A percentile compares a stretch with the other conserved stretches of the same genome.
These are phyloP conservation scores for Boletus reticuloceps DNA, from an alignment of 768 basidiomycete species.

Conservation along the genomic window DNA sequence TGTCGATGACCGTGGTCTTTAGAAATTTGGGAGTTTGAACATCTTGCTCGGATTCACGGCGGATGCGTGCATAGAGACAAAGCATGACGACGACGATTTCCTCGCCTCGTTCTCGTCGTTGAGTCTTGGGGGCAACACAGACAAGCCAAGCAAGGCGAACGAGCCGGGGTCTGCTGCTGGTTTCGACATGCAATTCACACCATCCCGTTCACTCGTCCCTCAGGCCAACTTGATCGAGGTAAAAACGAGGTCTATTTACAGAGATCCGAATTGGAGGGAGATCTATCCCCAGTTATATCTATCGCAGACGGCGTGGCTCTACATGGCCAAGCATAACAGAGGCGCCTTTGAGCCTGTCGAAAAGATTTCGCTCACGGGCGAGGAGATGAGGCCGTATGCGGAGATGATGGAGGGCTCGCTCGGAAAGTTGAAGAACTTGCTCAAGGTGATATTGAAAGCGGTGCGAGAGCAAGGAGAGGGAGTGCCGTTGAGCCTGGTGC, in stretches of 20 bases:
- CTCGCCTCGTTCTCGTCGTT: conserved; percentile 25
- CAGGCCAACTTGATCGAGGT: conserved; percentile 38
- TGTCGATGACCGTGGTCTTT: not conserved
- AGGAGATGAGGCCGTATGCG: conserved; percentile 23
- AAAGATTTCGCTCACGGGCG: conserved; percentile 41
- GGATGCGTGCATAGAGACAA: conserved; percentile 37
- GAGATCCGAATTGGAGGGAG: conserved; percentile 53
- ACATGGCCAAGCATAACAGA: conserved; percentile 53
- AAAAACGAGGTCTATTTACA: conserved; percentile 28
- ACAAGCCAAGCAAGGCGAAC: not conserved
- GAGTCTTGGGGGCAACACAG: conserved; percentile 10
- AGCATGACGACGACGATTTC: conserved; percentile 22
- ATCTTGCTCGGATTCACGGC: conserved; percentile 60
- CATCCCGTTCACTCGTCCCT: conserved; percentile 30
- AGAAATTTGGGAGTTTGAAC: conserved; percentile 59
- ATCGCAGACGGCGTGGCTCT: conserved; percentile 62
- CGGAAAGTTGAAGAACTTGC: conserved; percentile 26
- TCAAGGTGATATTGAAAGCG: conserved; percentile 42
- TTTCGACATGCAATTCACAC: conserved; percentile 22
- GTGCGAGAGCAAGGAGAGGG: conserved; percentile 52
- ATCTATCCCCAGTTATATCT: conserved; percentile 65
- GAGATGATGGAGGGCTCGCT: conserved; percentile 20
- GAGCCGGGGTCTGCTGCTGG: not conserved
- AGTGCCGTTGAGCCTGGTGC: conserved; percentile 56
- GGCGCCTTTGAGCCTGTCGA: conserved; percentile 52